These are phyloP conservation scores for Theobroma grandiflorum DNA, from an alignment of 441 rosid species.

Conservation along the genomic window DNA sequence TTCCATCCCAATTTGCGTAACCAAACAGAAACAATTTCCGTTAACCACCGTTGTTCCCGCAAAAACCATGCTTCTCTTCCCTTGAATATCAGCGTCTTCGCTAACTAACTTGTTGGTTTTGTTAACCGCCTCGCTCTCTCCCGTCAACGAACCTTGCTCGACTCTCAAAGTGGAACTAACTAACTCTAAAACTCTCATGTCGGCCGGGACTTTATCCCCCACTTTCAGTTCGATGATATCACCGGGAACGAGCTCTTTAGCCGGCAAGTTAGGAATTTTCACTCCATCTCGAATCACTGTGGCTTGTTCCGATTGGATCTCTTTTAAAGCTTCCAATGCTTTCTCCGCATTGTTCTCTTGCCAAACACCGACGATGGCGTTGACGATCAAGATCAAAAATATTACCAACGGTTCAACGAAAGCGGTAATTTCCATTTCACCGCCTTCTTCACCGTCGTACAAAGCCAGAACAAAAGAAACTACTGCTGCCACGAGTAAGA, in stretches of 20 bases:
- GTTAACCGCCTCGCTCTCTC: conserved; percentile 57
- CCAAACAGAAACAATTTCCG: conserved; percentile 52
- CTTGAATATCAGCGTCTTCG: conserved; percentile 48
- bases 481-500: conserved; percentile 46
- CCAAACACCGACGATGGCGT: conserved; percentile 57
- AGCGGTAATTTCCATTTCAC: conserved; percentile 48
- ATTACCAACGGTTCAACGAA: conserved; percentile 58
- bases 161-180: conserved; percentile 53
- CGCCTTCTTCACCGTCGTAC: conserved; percentile 46
- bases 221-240: conserved; percentile 55
- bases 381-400: conserved; percentile 49
- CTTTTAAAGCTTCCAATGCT: conserved; percentile 53
- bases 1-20: conserved; percentile 51
- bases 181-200: conserved; percentile 49
- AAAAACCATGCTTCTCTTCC: conserved; percentile 51
- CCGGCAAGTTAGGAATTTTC: conserved; percentile 36
- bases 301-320: conserved; percentile 57
- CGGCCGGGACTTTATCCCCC: conserved; percentile 56
- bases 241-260: conserved; percentile 51
- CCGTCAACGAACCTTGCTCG: conserved; percentile 57
- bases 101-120: conserved; percentile 37
- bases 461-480: conserved; percentile 52
- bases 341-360: conserved; percentile 58
- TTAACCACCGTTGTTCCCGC: conserved; percentile 61
- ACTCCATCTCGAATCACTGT: conserved; percentile 46